Evolutionary conservation across 129 eudicot genomes (phyloP), one percentile per base, ranked within the genome.

Genomic region (sunflower (Helianthus annuus)): DNA sequence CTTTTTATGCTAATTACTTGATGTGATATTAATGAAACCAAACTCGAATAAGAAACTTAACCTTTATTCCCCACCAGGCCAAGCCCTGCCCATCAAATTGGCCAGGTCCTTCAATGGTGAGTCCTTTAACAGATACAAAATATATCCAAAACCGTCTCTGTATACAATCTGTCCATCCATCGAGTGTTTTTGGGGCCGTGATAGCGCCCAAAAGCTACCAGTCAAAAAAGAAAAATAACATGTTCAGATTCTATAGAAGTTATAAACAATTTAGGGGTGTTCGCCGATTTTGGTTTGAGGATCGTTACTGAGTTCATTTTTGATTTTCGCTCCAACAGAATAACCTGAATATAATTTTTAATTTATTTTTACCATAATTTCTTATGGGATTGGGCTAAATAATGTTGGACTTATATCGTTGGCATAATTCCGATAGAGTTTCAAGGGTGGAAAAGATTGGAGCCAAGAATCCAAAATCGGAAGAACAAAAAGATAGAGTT

Each of bases 31-130:
- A 71, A 6, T 7, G 36, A 61, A 77, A 13, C 13, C n/a, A 2
- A 52, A 38, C 12, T 1, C 9, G 32, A 53, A 5, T 7, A 4
- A 1, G 15, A 22, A 57, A 46, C 11, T 52, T 80, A 17, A 80
- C 79, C 68, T 55, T 19, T 0, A 64, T 60, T 27, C 27, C 6
- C 87, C 90, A 85, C 90, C 87, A 85, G 34, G 36, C 10, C n/a
- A 69, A 13, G 27, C 90, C 90, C 27, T 67, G 68, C 2, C 87
- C 87, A 69, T 85, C 75, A 65, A 85, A 46, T 51, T 63, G 65
- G 13, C 90, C 87, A 22, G 83, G 74, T 34, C 87, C 87, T 15
- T 64, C 48, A 7, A 85, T 57, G 7, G 69, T 58, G 58, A 85
- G 83, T 64, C 87, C 81, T 11, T 73, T 27, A 65, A 82, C 82